Conservation (phyloP, 2,329 filamentous ascomycete species). For the Fusarium robinianum region DNA sequence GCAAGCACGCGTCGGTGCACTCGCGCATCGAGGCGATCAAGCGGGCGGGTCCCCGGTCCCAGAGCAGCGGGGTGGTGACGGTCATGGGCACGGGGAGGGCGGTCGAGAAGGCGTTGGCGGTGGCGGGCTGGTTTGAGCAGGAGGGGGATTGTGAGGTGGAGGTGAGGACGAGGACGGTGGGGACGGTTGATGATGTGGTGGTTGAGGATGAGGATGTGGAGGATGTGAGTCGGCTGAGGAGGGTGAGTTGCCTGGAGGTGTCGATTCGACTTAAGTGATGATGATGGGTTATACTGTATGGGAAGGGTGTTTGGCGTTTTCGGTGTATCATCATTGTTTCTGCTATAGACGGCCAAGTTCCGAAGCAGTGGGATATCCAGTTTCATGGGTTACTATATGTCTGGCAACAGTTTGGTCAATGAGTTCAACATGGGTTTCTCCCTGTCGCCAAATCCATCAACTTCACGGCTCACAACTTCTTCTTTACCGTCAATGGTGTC, state of each 20-base stretch:
- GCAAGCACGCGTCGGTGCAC: slow-evolving; percentile 52
- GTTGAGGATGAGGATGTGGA: slow-evolving; percentile 45
- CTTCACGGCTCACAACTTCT: too few relatives aligned
- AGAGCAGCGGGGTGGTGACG: slow-evolving; percentile 50
- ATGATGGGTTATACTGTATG: neutral
- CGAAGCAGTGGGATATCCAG: too few relatives aligned
- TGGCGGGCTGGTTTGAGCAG: slow-evolving; percentile 68
- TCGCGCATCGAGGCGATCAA: slow-evolving; percentile 52
- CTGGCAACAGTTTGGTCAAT: too few relatives aligned
- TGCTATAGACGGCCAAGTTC: neutral
- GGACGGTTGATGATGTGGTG: slow-evolving; percentile 70
- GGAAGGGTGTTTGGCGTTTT: neutral
- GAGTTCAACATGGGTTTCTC: too few relatives aligned
- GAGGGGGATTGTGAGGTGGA: slow-evolving; percentile 62
- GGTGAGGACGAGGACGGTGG: slow-evolving; percentile 65
- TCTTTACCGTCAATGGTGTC: too few relatives aligned
- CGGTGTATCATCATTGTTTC: neutral
- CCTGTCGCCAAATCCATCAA: too few relatives aligned
- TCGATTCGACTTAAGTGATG: slow-evolving; percentile 51
- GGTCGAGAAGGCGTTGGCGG: slow-evolving; percentile 63
- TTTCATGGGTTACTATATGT: too few relatives aligned
- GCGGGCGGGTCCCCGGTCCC: slow-evolving; percentile 36
- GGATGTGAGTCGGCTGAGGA: slow-evolving; percentile 50
- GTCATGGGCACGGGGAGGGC: slow-evolving; percentile 70
- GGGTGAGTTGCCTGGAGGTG: slow-evolving; percentile 57